Evolutionary conservation across 305 asterid genomes (phyloP).

Genomic region (Fraxinus dipetala): DNA sequence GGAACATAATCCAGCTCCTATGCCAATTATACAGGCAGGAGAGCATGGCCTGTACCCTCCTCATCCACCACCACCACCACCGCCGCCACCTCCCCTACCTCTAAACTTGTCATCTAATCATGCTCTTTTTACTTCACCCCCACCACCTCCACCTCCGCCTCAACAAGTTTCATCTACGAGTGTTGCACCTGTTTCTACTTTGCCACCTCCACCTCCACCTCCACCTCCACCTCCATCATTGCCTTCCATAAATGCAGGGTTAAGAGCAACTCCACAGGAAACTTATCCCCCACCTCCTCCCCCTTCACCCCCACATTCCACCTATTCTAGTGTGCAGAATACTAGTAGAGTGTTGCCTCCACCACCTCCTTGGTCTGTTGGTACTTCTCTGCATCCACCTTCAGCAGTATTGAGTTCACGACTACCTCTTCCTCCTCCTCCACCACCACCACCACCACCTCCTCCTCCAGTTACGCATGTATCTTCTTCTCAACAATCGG

Average conservation of each 20-base stretch:
- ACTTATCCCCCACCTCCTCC: constrained; percentile 19
- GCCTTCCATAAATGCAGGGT: constrained; percentile 20
- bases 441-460: constrained; percentile 24
- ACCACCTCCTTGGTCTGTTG: constrained; percentile 39
- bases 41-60: neutral
- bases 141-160: neutral
- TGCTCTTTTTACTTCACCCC: neutral
- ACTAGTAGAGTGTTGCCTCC: constrained; percentile 31
- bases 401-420: constrained; percentile 23
- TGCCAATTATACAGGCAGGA: neutral
- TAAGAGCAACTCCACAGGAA: constrained; percentile 13
- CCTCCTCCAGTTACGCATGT: constrained; percentile 19
- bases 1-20: constrained; percentile 21
- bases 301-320: constrained; percentile 13
- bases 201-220: neutral
- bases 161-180: neutral
- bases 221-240: constrained; percentile 26
- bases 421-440: constrained; percentile 15
- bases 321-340: constrained; percentile 25
- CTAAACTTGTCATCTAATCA: neutral
- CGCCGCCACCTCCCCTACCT: neutral
- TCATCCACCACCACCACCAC: neutral
- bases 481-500: neutral
- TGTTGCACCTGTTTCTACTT: neutral
- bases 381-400: constrained; percentile 9